Percentiles rank a stretch among this genome's conserved stretches.
These are phyloP conservation scores for Neurospora hispaniola DNA, from an alignment of 495 filamentous ascomycete species.

Conservation along the genomic window DNA sequence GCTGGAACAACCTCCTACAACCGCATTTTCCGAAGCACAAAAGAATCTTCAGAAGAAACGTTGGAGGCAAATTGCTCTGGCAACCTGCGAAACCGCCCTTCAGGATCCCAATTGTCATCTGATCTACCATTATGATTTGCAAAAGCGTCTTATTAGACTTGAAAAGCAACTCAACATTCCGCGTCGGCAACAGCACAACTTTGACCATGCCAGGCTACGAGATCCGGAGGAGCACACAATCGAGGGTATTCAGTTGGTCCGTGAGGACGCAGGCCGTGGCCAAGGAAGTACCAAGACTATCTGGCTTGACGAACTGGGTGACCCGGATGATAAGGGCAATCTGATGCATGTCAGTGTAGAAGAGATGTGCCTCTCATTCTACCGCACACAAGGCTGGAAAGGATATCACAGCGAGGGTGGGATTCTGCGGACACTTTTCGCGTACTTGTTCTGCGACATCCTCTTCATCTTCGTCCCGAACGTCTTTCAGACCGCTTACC, in stretches of 20 bases:
- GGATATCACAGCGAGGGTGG: slow-evolving; percentile 90
- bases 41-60: slow-evolving; percentile 74
- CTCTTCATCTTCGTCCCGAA: slow-evolving; percentile 91
- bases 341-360: slow-evolving; percentile 48
- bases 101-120: slow-evolving; percentile 81
- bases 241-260: slow-evolving; percentile 65
- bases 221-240: slow-evolving; percentile 66
- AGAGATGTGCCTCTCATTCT: slow-evolving; percentile 83
- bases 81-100: slow-evolving; percentile 80
- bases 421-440: slow-evolving; percentile 83
- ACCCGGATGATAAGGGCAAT: slow-evolving; percentile 52
- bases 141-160: slow-evolving; percentile 83
- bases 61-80: slow-evolving; percentile 69
- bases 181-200: slow-evolving; percentile 84
- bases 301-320: slow-evolving; percentile 70
- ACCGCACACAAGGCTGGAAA: slow-evolving; percentile 78
- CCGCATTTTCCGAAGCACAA: slow-evolving; percentile 33
- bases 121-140: slow-evolving; percentile 87
- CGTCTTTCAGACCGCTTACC: slow-evolving; percentile 90
- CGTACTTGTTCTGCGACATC: slow-evolving; percentile 85
- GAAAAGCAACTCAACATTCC: slow-evolving; percentile 77
- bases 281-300: slow-evolving; percentile 60
- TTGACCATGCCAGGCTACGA: slow-evolving; percentile 67
- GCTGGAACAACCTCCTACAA: slow-evolving; percentile 34
- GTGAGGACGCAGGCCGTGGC: slow-evolving; percentile 34